Evolutionary conservation across 495 filamentous ascomycete genomes (phyloP).

Genomic region (Parathielavia appendiculata): DNA sequence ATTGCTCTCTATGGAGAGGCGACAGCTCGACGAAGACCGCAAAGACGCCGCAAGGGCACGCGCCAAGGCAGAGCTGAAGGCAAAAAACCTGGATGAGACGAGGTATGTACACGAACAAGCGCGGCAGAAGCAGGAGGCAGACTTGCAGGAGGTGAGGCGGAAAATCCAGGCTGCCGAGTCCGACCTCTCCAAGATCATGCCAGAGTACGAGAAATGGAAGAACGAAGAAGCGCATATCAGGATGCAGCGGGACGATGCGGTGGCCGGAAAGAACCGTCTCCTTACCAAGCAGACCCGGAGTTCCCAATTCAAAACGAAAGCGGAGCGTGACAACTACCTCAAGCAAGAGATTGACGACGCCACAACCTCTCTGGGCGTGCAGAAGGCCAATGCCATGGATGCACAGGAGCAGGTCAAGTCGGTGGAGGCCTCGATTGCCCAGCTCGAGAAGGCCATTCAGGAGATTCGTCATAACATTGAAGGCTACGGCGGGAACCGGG

Average conservation of each 20-base stretch:
- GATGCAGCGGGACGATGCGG: conserved; percentile 66
- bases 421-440: conserved; percentile 63
- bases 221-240: conserved; percentile 65
- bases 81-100: conserved; percentile 73
- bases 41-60: conserved; percentile 67
- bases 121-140: conserved; percentile 61
- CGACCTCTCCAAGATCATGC: conserved; percentile 66
- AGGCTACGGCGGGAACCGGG: conserved; percentile 67
- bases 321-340: conserved; percentile 80
- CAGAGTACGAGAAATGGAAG: conserved; percentile 68
- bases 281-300: conserved; percentile 94
- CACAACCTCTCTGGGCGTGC: conserved; percentile 64
- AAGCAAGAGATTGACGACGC: conserved; percentile 77
- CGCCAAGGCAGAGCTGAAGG: conserved; percentile 79
- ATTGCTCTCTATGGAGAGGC: conserved; percentile 79
- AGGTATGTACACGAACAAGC: conserved; percentile 72
- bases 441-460: conserved; percentile 67
- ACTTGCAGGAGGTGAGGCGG: conserved; percentile 64
- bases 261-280: conserved; percentile 69
- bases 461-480: conserved; percentile 68
- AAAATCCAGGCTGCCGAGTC: conserved; percentile 72
- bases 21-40: conserved; percentile 83
- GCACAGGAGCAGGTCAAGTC: conserved; percentile 79
- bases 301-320: conserved; percentile 79
- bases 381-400: conserved; percentile 75